Evolutionary conservation across 306 rosid species (phyloP), one percentile per base, ranked within the genome.

Genomic region (Astragalus membranaceus): DNA sequence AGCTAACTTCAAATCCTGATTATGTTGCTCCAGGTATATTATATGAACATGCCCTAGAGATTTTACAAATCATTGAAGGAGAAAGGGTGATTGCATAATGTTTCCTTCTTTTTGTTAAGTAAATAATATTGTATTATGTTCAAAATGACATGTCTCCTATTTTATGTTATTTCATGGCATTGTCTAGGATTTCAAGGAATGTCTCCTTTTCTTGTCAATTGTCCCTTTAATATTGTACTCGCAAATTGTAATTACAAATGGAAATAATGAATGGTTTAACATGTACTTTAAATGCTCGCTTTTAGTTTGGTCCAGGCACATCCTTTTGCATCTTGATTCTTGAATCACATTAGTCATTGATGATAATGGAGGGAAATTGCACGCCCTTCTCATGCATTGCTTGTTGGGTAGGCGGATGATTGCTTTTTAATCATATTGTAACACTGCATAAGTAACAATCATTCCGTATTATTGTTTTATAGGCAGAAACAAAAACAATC

Each of bases 21-120:
- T 69, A 57, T 33, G 67, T 67, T 78, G 43, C 79, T 26, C 55
- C 51, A 75, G 98, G 98, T 93, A 84, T 72, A 61, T 61, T 85
- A 84, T 66, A 57, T 61, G 56, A 76, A 50, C 61, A 66, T 37
- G 12, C 20, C 14, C 48, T 44, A 17, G 10, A 37, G 42, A 20
- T 50, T 74, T 77, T 57, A 7, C 75, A 17, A 26, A n/a, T 56
- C 57, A 64, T 74, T 57, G 50, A 8, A 49, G 42, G 39, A 47
- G 81, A 70, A 13, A 39, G 9, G 44, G 48, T 33, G 30, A 33
- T 41, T 41, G 41, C 4, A 1, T 56, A 41, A 51, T 64, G 54
- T 12, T 67, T 73, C 46, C 58, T 53, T 35, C 50, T 35, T 68
- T 59, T 60, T 49, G 42, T 67, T 72, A 29, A 57, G 50, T 78